Percentiles rank a stretch among this genome's conserved stretches.
Evolutionary conservation across 2,329 filamentous ascomycete genomes (phyloP).

Genomic region (Fusarium tupiense): DNA sequence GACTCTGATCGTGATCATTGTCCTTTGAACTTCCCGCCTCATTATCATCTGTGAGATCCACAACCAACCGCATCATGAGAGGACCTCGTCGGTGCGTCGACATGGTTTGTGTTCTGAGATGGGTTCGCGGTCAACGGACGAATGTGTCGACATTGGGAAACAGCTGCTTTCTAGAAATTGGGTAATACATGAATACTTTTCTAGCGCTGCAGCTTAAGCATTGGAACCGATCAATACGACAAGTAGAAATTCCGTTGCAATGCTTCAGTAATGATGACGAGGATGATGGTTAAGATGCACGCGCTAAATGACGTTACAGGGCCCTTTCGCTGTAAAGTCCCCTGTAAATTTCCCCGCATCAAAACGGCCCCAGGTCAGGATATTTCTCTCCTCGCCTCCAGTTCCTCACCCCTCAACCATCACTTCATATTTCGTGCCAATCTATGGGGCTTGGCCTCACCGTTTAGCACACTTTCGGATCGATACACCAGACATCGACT

Average conservation of each 20-base stretch:
- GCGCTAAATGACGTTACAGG: not conserved
- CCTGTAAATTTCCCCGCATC: too few species aligned
- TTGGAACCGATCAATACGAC: not conserved
- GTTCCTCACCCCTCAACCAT: not conserved
- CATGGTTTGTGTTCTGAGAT: not conserved
- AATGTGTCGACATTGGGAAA: not conserved
- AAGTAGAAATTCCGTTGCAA: not conserved
- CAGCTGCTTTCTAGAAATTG: too few species aligned
- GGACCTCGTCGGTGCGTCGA: too few species aligned
- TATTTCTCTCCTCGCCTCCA: too few species aligned
- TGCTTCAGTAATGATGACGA: not conserved
- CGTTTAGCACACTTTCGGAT: not conserved
- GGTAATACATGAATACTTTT: not conserved
- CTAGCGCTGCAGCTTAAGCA: not conserved
- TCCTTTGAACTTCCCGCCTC: too few species aligned
- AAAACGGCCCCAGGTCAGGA: too few species aligned
- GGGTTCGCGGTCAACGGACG: not conserved
- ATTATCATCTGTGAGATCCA: not conserved
- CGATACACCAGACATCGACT: not conserved
- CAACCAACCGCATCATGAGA: not conserved
- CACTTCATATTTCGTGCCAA: fast-evolving
- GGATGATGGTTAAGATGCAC: not conserved
- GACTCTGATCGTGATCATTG: too few species aligned
- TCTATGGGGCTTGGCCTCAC: fast-evolving
- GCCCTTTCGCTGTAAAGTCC: too few species aligned